Percentiles rank a stretch among this genome's conserved stretches.
These are phyloP conservation scores for Phlyctochytrium bullatum DNA, from an alignment of 192 early-diverging fungal genomes.

Conservation along the genomic window DNA sequence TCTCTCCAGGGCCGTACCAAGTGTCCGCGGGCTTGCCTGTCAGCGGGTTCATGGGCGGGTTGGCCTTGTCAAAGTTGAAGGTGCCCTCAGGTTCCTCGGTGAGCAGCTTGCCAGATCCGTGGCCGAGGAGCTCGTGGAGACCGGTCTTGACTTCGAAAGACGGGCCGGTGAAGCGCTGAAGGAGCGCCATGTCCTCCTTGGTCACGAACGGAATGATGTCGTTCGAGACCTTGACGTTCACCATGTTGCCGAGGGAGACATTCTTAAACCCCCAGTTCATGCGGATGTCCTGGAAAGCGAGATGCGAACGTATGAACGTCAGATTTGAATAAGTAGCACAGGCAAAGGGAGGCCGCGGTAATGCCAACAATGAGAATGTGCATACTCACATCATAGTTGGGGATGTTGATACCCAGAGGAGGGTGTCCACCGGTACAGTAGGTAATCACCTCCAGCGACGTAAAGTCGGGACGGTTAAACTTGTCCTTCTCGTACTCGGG, in stretches of 20 bases:
- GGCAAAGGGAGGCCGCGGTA: no score
- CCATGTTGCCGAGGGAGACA: slow-evolving; percentile 58
- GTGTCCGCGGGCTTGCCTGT: slow-evolving; percentile 42
- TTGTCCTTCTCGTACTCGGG: slow-evolving; percentile 53
- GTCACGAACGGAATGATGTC: slow-evolving; percentile 52
- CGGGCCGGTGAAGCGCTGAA: slow-evolving; percentile 30
- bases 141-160: slow-evolving; percentile 65
- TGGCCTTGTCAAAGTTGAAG: slow-evolving; percentile 52
- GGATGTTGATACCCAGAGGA: slow-evolving; percentile 42
- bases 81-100: slow-evolving; percentile 48
- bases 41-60: slow-evolving; percentile 41
- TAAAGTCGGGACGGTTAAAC: slow-evolving; percentile 59
- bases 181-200: slow-evolving; percentile 44
- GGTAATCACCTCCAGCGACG: slow-evolving; percentile 54
- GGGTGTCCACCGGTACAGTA: slow-evolving; percentile 53
- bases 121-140: slow-evolving; percentile 56
- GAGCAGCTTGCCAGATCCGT: slow-evolving; percentile 61
- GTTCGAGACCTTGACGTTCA: slow-evolving; percentile 48
- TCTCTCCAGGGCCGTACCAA: slow-evolving; percentile 60
- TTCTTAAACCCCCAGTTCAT: slow-evolving; percentile 54
- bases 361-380: background rate
- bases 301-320: background rate
- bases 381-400: slow-evolving; percentile 19
- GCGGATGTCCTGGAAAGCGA: slow-evolving; percentile 43
- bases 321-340: slow-evolving; percentile 11